These are phyloP conservation scores for Nannochloris sp. DNA, from an alignment of 139 green algal species.

Conservation along the genomic window DNA sequence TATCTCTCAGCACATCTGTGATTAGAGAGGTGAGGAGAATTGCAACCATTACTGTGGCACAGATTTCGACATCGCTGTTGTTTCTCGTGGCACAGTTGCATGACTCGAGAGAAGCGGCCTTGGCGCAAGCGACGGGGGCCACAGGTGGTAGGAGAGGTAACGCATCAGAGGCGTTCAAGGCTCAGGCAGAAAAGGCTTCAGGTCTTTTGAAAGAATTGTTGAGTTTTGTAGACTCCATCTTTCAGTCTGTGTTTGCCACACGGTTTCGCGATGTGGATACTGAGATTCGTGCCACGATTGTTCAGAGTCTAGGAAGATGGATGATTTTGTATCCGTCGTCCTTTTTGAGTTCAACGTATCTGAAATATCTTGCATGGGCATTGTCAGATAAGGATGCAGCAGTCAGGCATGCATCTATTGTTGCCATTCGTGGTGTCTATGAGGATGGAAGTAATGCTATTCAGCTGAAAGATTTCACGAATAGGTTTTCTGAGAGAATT, in stretches of 20 bases:
- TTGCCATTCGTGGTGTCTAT: conserved; percentile 55
- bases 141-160: conserved; percentile 12
- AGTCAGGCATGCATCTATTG: conserved; percentile 47
- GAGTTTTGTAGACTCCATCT: conserved; percentile 37
- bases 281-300: conserved; percentile 60
- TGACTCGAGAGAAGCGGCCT: conserved; percentile 42
- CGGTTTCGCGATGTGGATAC: conserved; percentile 60
- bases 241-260: conserved; percentile 44
- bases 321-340: conserved; percentile 47
- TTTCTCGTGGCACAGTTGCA: conserved; percentile 24
- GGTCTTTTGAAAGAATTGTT: conserved; percentile 35
- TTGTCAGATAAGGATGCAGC: conserved; percentile 69
- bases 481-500: conserved; percentile 69
- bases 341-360: conserved; percentile 77
- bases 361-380: conserved; percentile 97
- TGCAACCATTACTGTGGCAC: conserved; percentile 53
- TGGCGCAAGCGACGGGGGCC: conserved; percentile 43
- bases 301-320: conserved; percentile 78
- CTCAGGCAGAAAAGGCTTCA: conserved; percentile 35
- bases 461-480: conserved; percentile 57
- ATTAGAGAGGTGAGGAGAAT: conserved; percentile 48
- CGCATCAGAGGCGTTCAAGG: conserved; percentile 29
- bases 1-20: conserved; percentile 51
- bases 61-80: conserved; percentile 60
- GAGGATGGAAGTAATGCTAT: conserved; percentile 37